Conservation (phyloP, 2,329 filamentous ascomycete species). For the Thielaviopsis punctulata region DNA sequence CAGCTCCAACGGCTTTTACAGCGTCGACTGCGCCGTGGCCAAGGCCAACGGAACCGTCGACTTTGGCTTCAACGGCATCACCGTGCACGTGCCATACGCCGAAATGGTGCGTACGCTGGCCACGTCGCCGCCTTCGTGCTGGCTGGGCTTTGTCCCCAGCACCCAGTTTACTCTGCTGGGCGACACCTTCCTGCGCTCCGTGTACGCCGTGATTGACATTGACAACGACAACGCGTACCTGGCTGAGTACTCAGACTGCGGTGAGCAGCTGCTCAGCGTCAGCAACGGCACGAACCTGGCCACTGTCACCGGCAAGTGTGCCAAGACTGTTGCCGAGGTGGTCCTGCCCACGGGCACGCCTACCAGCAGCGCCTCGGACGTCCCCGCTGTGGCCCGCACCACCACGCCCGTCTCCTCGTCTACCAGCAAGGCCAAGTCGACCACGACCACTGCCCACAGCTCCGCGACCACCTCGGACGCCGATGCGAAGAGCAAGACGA, state of each 20-base stretch:
- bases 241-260: constrained; percentile 34
- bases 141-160: constrained; percentile 32
- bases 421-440: background rate
- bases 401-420: background rate
- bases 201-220: constrained; percentile 36
- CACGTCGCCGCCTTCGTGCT: constrained; percentile 22
- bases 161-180: constrained; percentile 32
- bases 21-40: constrained; percentile 27
- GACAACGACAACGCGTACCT: constrained; percentile 31
- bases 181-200: constrained; percentile 35
- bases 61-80: constrained; percentile 31
- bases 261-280: constrained; percentile 15
- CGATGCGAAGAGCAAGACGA: background rate
- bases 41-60: constrained; percentile 26
- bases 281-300: constrained; percentile 6
- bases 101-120: constrained; percentile 23
- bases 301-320: constrained; percentile 10
- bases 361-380: background rate
- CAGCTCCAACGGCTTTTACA: constrained; percentile 27
- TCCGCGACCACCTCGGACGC: background rate
- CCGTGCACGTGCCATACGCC: constrained; percentile 30
- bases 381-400: background rate
- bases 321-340: background rate
- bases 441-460: background rate
- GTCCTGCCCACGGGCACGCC: background rate